Percentiles rank a stretch among this genome's conserved stretches.
These are phyloP conservation scores for Lentinula lateritia DNA, from an alignment of 768 basidiomycete genomes.

Conservation along the genomic window DNA sequence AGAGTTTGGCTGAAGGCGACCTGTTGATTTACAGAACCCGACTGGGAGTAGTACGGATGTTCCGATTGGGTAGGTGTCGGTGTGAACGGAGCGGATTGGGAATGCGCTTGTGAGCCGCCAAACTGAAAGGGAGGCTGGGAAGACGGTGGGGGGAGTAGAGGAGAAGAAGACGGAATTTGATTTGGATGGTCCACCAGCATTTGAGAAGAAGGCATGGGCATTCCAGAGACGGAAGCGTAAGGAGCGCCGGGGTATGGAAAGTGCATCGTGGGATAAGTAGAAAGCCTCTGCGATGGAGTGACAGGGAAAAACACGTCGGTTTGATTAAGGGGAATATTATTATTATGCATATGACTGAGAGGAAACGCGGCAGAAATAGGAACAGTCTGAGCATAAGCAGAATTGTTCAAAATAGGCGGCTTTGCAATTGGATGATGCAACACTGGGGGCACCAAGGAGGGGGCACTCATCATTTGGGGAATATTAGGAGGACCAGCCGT, in stretches of 20 bases:
- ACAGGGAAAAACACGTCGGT: background rate
- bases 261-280: background rate
- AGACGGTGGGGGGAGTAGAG: constrained; percentile 7
- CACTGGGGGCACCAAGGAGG: background rate
- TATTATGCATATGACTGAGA: background rate
- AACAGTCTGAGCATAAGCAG: background rate
- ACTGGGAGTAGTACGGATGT: background rate
- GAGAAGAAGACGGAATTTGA: constrained; percentile 12
- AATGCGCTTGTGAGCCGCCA: background rate
- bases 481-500: constrained; percentile 10
- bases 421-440: background rate
- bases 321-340: background rate
- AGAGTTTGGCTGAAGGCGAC: background rate
- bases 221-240: background rate
- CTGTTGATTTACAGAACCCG: background rate
- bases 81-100: background rate
- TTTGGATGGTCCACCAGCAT: background rate
- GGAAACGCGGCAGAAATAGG: background rate
- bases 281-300: background rate
- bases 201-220: constrained; percentile 21
- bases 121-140: constrained; percentile 1
- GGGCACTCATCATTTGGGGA: background rate
- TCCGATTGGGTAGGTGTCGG: background rate
- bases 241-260: background rate
- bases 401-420: background rate